These are phyloP conservation scores for Rheum nobile DNA, from an alignment of 148 eudicot genomes.

Conservation along the genomic window DNA sequence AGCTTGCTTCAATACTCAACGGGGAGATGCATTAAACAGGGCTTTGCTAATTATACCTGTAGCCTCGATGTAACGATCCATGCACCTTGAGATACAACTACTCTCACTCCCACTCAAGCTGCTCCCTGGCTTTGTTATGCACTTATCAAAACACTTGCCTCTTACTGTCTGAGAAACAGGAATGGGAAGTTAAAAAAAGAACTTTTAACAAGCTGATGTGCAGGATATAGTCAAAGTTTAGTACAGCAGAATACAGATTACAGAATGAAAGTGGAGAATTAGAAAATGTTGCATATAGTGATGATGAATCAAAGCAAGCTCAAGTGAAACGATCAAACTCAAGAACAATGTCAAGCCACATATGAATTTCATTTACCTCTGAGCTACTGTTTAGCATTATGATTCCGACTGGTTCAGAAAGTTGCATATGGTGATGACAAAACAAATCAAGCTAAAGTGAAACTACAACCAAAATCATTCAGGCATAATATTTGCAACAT, in stretches of 20 bases:
- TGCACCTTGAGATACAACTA: slow-evolving; percentile 80
- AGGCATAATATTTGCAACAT: background rate
- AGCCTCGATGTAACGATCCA: slow-evolving; percentile 87
- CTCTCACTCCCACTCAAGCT: slow-evolving; percentile 72
- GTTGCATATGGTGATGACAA: no score
- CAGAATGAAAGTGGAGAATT: no score
- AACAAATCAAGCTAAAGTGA: no score
- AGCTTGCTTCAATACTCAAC: background rate
- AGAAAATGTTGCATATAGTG: no score
- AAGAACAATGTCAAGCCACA: background rate
- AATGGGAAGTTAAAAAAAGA: background rate
- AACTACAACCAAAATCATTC: no score
- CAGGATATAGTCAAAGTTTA: background rate
- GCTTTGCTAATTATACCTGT: slow-evolving; percentile 68
- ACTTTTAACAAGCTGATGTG: background rate
- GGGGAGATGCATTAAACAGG: slow-evolving; percentile 23
- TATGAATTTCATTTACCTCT: background rate
- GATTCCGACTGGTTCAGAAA: background rate
- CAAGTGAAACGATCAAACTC: background rate
- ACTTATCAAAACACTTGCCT: slow-evolving; percentile 84
- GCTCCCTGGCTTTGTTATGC: slow-evolving; percentile 74
- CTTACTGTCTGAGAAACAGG: slow-evolving; percentile 47
- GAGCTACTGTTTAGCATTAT: background rate
- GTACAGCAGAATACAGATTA: no score
- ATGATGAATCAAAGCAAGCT: slow-evolving; percentile 1